phyloP scores from a whole-genome alignment of 345 rosid species.

The Gossypium sturtianum region DNA sequence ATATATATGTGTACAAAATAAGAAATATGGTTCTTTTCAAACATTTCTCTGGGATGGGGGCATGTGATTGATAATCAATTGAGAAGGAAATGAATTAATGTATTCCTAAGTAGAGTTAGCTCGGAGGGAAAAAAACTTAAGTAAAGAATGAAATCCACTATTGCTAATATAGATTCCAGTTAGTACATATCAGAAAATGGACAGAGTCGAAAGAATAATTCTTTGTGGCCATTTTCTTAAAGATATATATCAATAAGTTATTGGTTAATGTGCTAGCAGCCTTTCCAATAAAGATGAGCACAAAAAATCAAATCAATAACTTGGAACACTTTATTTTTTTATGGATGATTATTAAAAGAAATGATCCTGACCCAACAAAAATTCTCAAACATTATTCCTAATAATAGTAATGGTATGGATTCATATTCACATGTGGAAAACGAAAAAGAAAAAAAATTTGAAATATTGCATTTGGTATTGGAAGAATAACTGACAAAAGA shows the following conservation, averaged over 20 bases:
- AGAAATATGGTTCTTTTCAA: too few relatives aligned
- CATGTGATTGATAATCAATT: too few relatives aligned
- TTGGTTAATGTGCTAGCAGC: too few relatives aligned
- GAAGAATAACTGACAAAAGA: conserved; percentile 1
- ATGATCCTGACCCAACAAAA: too few relatives aligned
- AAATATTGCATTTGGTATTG: background rate
- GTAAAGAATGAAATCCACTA: background rate
- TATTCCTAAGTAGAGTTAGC: too few relatives aligned
- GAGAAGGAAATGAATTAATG: too few relatives aligned
- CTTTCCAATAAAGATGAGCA: too few relatives aligned
- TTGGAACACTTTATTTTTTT: background rate
- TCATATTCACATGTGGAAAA: background rate
- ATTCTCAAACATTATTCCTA: background rate
- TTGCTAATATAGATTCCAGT: background rate
- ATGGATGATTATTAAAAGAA: background rate
- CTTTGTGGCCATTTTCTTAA: background rate
- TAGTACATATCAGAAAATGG: background rate
- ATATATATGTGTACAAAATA: too few relatives aligned
- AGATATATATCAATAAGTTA: background rate
- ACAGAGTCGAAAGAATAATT: background rate
- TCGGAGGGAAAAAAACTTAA: background rate
- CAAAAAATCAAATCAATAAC: too few relatives aligned
- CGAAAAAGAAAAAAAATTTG: background rate
- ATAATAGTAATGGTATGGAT: background rate
- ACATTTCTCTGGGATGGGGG: too few relatives aligned